phyloP scores from a whole-genome alignment of 139 green algal genomes.

The Trebouxia sp. region DNA sequence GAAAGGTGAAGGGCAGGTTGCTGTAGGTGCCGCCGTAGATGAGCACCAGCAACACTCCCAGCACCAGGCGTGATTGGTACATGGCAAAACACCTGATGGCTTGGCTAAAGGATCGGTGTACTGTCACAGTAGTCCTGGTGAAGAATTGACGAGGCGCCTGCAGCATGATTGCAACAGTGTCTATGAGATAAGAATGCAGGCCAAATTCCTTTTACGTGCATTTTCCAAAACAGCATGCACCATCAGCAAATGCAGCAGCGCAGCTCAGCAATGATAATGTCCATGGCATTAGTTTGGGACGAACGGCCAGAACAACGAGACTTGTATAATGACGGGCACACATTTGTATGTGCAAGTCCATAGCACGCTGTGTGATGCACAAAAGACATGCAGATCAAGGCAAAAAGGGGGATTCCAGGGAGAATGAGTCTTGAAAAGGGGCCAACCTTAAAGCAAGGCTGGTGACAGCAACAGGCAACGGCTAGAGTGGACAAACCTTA shows the following conservation, averaged over 20 bases:
- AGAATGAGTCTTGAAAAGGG: too few relatives aligned
- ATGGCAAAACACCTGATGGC: constrained; percentile 17
- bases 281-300: too few relatives aligned
- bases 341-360: too few relatives aligned
- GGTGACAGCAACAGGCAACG: too few relatives aligned
- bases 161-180: neutral
- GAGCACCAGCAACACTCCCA: constrained; percentile 13
- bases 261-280: too few relatives aligned
- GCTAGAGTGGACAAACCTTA: neutral
- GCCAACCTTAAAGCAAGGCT: too few relatives aligned
- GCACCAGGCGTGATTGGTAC: constrained; percentile 25
- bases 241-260: too few relatives aligned
- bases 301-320: too few relatives aligned
- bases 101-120: constrained; percentile 4
- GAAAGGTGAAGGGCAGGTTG: constrained; percentile 22
- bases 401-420: too few relatives aligned
- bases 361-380: too few relatives aligned
- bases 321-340: too few relatives aligned
- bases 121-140: neutral
- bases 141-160: constrained; percentile 9
- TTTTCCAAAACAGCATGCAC: neutral
- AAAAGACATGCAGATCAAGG: too few relatives aligned
- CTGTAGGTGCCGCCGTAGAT: constrained; percentile 35
- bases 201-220: neutral
- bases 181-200: neutral